phyloP scores from a whole-genome alignment of 306 rosid genomes.

The Rosa lucieae region DNA sequence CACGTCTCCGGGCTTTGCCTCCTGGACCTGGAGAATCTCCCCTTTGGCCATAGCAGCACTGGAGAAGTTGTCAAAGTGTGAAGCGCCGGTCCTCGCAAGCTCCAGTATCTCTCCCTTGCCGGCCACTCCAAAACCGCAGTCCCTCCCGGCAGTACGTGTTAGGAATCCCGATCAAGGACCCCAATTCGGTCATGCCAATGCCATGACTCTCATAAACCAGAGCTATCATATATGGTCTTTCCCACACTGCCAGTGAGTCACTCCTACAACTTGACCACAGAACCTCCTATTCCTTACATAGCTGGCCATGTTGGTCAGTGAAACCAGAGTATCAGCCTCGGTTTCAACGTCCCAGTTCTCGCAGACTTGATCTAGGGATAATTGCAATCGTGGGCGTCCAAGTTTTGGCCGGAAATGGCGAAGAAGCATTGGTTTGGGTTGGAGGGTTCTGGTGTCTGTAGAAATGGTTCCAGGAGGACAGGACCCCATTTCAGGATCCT shows the following conservation, averaged over 20 bases:
- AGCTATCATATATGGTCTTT: conserved; percentile 29
- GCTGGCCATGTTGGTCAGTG: conserved; percentile 28
- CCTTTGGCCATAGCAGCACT: conserved; percentile 33
- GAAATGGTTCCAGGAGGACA: conserved; percentile 39
- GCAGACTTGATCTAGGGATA: conserved; percentile 22
- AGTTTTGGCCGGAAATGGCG: conserved; percentile 34
- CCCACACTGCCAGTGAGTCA: conserved; percentile 33
- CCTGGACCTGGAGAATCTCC: conserved; percentile 28
- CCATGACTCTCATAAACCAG: conserved; percentile 27
- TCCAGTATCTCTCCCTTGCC: conserved; percentile 30
- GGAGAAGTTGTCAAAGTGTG: conserved; percentile 30
- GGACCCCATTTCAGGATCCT: conserved; percentile 32
- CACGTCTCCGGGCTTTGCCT: conserved; percentile 30
- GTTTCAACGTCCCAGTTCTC: conserved; percentile 23
- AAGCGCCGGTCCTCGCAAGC: conserved; percentile 27
- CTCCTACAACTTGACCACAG: conserved; percentile 23
- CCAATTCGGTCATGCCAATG: conserved; percentile 18
- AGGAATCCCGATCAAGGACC: conserved; percentile 35
- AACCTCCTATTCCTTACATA: conserved; percentile 28
- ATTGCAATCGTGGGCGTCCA: conserved; percentile 34
- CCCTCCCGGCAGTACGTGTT: conserved; percentile 14
- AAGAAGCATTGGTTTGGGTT: conserved; percentile 36
- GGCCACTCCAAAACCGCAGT: conserved; percentile 31
- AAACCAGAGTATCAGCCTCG: conserved; percentile 8
- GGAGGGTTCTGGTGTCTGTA: conserved; percentile 29